Evolutionary conservation across 768 basidiomycete genomes (phyloP), one percentile per base, ranked within the genome.

Genomic region (Rubroboletus satanas): DNA sequence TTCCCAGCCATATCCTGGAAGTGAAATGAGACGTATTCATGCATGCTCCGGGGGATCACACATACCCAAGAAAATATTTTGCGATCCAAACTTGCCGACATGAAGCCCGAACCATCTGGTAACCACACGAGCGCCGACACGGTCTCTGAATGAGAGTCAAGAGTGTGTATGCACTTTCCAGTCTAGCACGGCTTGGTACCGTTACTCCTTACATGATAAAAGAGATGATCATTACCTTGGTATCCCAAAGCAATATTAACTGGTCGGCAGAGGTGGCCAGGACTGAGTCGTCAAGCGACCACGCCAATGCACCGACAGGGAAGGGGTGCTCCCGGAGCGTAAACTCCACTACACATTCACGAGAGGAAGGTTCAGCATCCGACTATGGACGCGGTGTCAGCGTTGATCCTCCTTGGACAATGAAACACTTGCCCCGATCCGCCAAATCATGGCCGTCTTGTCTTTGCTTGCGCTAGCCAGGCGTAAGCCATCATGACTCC

Each of bases 401-500:
- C 37, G 23, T 38, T 44, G 31, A 54, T 56, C 47, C 12, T 45
- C 49, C 15, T 18, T 36, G 39, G 36, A 48, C 46, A 51, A 56
- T n/a, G 54, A 47, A 39, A 48, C 52, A 73, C 88, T 65, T 71
- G 92, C 95, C 74, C 82, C 83, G 51, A 93, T 78, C 44, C 79
- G 79, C 95, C 95, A 98, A 47, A 98, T 88, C 52, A 97, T 90
- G 7, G 89, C 93, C 5, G 81, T 79, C 74, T 82, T 84, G 72
- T 98, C 96, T 70, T 83, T 90, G 52, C 94, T 88, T 36, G 88
- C 90, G 60, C 86, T 94, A 31, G 95, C 97, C 47, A 99, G 77
- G 63, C 80, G 85, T 46, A 73, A 71, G 2, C 97, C 97, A 67
- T 87, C 85, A 62, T 90, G 91, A 71, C 93, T 96, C 95, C 95